These are phyloP conservation scores for Sporothrix luriei DNA, from an alignment of 2,329 filamentous ascomycete genomes.

Conservation along the genomic window DNA sequence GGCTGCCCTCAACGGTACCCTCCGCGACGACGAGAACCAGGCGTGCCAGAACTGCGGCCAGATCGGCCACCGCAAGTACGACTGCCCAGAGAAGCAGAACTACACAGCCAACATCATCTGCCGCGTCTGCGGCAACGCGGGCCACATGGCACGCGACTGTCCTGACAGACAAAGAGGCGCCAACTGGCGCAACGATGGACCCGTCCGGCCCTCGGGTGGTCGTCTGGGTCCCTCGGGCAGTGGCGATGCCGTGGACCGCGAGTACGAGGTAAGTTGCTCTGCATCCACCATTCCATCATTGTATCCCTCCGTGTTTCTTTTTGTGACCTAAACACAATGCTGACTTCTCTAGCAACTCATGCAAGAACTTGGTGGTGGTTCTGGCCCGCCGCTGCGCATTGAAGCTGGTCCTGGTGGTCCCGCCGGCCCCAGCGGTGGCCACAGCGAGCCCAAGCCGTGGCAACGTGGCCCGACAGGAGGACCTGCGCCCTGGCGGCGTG, in stretches of 20 bases:
- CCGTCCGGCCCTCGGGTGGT: slow-evolving; percentile 59
- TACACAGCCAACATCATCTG: slow-evolving; percentile 99
- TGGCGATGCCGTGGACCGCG: slow-evolving; percentile 85
- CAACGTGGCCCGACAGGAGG: slow-evolving; percentile 82
- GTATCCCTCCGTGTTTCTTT: not conserved
- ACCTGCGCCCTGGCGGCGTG: slow-evolving; percentile 76
- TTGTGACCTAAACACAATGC: not conserved
- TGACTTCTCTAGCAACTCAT: slow-evolving; percentile 73
- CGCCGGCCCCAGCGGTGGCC: slow-evolving; percentile 65
- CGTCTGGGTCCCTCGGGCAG: slow-evolving; percentile 62
- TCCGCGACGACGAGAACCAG: slow-evolving; percentile 98
- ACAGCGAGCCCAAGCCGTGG: slow-evolving; percentile 74
- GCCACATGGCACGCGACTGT: slow-evolving; percentile 98
- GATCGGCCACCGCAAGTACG: slow-evolving; percentile 98
- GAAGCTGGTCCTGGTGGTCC: slow-evolving; percentile 73
- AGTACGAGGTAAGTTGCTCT: slow-evolving; percentile 76
- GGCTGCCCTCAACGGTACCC: slow-evolving; percentile 95
- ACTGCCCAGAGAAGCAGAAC: slow-evolving; percentile 96
- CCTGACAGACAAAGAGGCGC: slow-evolving; percentile 88
- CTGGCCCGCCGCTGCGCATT: slow-evolving; percentile 74
- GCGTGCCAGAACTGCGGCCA: slow-evolving; percentile 99
- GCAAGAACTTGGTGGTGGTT: slow-evolving; percentile 87
- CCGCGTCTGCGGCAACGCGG: slow-evolving; percentile 94
- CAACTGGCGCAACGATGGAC: slow-evolving; percentile 83
- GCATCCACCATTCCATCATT: too few relatives aligned